Percentiles rank a stretch among this genome's conserved stretches.
Conservation (phyloP, 169 alveolate species). For the Eimeria acervulina region DNA sequence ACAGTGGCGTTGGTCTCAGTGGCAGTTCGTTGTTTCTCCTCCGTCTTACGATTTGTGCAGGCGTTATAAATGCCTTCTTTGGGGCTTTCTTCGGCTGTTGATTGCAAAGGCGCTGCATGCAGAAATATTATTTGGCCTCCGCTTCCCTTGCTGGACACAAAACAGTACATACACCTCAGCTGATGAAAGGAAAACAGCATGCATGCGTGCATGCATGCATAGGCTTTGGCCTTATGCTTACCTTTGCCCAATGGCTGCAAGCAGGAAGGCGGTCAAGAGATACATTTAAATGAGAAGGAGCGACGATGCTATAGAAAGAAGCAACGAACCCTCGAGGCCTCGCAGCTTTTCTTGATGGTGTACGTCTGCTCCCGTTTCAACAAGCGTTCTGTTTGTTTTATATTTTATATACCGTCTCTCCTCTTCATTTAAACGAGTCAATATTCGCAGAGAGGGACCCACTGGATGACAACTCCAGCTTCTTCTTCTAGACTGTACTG, state of each 20-base stretch:
- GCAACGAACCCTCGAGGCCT: neutral
- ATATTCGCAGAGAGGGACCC: neutral
- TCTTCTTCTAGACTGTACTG: conserved; percentile 44
- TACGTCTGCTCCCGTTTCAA: conserved; percentile 50
- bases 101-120: neutral
- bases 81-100: neutral
- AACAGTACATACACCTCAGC: neutral
- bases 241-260: conserved; percentile 51
- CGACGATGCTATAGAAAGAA: neutral
- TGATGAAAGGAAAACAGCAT: neutral
- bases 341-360: conserved; percentile 9
- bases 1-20: neutral
- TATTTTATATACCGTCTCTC: neutral
- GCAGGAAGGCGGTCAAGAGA: neutral
- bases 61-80: conserved; percentile 20
- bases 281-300: neutral
- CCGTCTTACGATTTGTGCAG: conserved; percentile 45
- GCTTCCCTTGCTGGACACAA: neutral
- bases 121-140: conserved; percentile 47
- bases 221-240: neutral
- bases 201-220: neutral
- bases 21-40: neutral
- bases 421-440: neutral
- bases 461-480: conserved; percentile 3
- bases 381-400: neutral